Evolutionary conservation across 2,329 filamentous ascomycete species (phyloP).

Genomic region (Rasamsonia emersonii): DNA sequence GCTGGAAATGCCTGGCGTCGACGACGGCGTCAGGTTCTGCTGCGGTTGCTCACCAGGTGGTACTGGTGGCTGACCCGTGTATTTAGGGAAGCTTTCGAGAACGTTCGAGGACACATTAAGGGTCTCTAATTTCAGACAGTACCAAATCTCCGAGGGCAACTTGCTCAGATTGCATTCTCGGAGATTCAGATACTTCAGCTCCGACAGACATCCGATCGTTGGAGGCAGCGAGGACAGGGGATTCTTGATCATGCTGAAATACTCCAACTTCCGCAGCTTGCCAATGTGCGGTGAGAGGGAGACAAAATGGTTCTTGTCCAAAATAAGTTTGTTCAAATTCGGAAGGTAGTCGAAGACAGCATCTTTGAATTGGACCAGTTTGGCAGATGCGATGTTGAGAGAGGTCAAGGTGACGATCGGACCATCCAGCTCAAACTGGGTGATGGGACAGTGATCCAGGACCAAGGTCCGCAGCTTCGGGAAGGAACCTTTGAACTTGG

Average conservation of each 20-base stretch:
- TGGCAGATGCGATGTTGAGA: conserved; percentile 83
- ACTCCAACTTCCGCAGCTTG: conserved; percentile 70
- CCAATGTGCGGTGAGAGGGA: conserved; percentile 80
- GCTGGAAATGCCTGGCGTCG: conserved; percentile 44
- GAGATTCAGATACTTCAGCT: conserved; percentile 78
- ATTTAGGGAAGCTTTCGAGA: conserved; percentile 82
- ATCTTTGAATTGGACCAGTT: conserved; percentile 79
- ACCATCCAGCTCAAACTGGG: conserved; percentile 75
- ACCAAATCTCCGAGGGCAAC: conserved; percentile 92
- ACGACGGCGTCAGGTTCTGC: conserved; percentile 34
- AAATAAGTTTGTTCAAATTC: conserved; percentile 74
- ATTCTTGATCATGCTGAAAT: conserved; percentile 92
- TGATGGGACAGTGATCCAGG: conserved; percentile 90
- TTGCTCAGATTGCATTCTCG: conserved; percentile 88
- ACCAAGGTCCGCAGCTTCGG: conserved; percentile 73
- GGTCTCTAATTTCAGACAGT: conserved; percentile 79
- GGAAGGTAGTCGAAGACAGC: conserved; percentile 79
- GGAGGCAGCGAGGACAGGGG: conserved; percentile 72
- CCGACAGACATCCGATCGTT: conserved; percentile 78
- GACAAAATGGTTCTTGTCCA: conserved; percentile 95
- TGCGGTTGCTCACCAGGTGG: conserved; percentile 44
- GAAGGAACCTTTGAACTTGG: conserved; percentile 84
- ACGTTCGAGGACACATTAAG: conserved; percentile 95
- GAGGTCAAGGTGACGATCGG: conserved; percentile 74
- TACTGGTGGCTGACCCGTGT: conserved; percentile 55